A percentile compares a stretch with the other conserved stretches of the same genome.
phyloP scores from a whole-genome alignment of 257 asterid species.

The Capsicum baccatum region DNA sequence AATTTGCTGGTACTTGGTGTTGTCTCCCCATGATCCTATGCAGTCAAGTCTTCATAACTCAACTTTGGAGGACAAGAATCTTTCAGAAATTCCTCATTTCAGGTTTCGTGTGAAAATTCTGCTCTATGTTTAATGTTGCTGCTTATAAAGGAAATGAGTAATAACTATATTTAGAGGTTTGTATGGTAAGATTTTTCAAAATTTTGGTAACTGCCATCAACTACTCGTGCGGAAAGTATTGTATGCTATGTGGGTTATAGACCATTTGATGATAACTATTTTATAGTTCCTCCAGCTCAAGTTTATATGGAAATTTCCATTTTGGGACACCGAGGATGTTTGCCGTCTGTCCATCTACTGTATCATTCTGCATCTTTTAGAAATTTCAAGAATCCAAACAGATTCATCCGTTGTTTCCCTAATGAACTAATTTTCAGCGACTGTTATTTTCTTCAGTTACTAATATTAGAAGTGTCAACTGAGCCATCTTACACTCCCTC shows the following conservation, averaged over 20 bases:
- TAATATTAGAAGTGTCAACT: not conserved
- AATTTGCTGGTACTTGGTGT: slow-evolving; percentile 93
- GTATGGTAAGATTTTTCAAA: slow-evolving; percentile 3
- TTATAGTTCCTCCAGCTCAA: not conserved
- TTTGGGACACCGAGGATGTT: not conserved
- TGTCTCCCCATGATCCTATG: slow-evolving; percentile 94
- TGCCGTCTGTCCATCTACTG: not conserved
- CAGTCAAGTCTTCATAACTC: slow-evolving; percentile 96
- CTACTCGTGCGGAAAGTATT: not conserved
- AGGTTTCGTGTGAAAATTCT: slow-evolving; percentile 45
- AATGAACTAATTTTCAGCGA: not conserved
- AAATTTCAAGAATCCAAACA: not conserved
- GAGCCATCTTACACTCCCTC: not conserved
- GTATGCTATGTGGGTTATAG: not conserved
- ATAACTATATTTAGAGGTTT: slow-evolving; percentile 5
- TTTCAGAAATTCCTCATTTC: slow-evolving; percentile 89
- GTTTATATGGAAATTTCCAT: not conserved
- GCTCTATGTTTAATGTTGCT: slow-evolving; percentile 29
- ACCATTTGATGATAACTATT: not conserved
- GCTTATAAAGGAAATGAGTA: not conserved
- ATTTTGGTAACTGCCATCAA: not conserved
- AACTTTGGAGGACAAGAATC: slow-evolving; percentile 93
- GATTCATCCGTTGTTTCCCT: not conserved
- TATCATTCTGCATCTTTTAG: not conserved
- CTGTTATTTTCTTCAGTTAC: not conserved